Evolutionary conservation across 805 yeast species (phyloP).

Genomic region (Lachancea lanzarotensis): DNA sequence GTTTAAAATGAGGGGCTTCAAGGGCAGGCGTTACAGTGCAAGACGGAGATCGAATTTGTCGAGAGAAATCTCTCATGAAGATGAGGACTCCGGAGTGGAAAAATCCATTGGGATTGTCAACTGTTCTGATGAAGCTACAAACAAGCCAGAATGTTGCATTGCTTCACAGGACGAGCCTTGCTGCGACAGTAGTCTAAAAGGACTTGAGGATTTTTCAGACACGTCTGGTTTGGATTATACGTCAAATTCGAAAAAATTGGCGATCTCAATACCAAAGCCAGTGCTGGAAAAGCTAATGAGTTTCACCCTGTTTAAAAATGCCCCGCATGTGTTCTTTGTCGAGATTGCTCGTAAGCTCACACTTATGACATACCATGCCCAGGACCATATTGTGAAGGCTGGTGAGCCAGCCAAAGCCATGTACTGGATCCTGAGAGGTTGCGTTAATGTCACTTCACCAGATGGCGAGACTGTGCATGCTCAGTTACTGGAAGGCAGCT

Average conservation of each 20-base stretch:
- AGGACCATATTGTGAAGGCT: conserved; percentile 59
- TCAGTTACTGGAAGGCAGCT: conserved; percentile 59
- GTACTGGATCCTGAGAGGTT: conserved; percentile 75
- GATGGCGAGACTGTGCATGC: conserved; percentile 75
- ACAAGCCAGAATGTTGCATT: neutral
- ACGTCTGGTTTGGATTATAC: neutral
- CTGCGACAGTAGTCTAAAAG: too few relatives aligned
- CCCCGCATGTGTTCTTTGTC: conserved; percentile 58
- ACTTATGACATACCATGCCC: conserved; percentile 58
- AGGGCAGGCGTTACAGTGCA: conserved; percentile 3
- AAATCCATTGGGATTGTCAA: neutral
- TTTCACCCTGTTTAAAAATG: conserved; percentile 60
- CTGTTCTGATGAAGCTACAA: neutral
- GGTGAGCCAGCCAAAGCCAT: conserved; percentile 71
- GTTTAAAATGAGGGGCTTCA: conserved; percentile 4
- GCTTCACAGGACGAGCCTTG: too few relatives aligned
- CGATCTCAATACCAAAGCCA: conserved; percentile 39
- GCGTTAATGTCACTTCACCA: conserved; percentile 67
- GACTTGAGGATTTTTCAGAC: neutral
- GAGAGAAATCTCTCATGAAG: conserved; percentile 3
- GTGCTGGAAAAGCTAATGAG: conserved; percentile 46
- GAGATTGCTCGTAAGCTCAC: conserved; percentile 53
- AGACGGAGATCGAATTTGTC: conserved; percentile 4
- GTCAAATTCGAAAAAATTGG: neutral
- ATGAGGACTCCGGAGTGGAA: neutral